Evolutionary conservation across 2,329 filamentous ascomycete genomes (phyloP).

Genomic region (Fusarium ramigenum): DNA sequence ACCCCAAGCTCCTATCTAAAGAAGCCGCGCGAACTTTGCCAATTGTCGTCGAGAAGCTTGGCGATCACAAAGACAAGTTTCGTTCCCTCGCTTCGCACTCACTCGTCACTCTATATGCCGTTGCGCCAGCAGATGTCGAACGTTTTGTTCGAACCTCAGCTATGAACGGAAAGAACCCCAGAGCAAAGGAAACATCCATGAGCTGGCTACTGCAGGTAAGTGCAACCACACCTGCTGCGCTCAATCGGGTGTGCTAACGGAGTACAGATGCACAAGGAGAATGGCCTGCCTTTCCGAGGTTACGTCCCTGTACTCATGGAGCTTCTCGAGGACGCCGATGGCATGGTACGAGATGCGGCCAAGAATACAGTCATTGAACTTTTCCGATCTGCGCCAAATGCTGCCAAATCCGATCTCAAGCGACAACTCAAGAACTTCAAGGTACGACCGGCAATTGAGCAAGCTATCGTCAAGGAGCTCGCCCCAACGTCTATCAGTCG

Average conservation of each 20-base stretch:
- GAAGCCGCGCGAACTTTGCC: conserved; percentile 78
- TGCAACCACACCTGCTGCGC: not conserved
- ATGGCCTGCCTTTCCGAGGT: conserved; percentile 80
- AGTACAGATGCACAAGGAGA: conserved; percentile 79
- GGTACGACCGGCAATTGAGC: conserved; percentile 86
- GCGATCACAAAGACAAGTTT: conserved; percentile 88
- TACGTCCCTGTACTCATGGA: conserved; percentile 88
- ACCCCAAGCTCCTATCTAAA: conserved; percentile 76
- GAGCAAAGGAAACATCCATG: conserved; percentile 86
- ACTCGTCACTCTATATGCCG: conserved; percentile 79
- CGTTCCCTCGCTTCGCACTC: conserved; percentile 78
- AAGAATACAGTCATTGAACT: conserved; percentile 87
- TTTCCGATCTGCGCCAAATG: conserved; percentile 82
- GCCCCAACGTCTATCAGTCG: conserved; percentile 58
- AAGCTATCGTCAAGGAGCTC: conserved; percentile 80
- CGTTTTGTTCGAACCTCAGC: conserved; percentile 80
- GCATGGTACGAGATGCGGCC: conserved; percentile 84
- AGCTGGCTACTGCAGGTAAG: conserved; percentile 82
- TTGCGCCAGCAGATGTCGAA: conserved; percentile 79
- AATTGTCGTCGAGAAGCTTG: conserved; percentile 83
- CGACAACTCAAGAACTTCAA: conserved; percentile 85
- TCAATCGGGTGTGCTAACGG: conserved; percentile 15
- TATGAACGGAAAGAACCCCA: conserved; percentile 81
- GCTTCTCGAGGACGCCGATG: conserved; percentile 89
- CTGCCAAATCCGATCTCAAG: conserved; percentile 89